Evolutionary conservation across 148 eudicot genomes (phyloP), one percentile per base, ranked within the genome.

Genomic region (Heliosperma pusillum): DNA sequence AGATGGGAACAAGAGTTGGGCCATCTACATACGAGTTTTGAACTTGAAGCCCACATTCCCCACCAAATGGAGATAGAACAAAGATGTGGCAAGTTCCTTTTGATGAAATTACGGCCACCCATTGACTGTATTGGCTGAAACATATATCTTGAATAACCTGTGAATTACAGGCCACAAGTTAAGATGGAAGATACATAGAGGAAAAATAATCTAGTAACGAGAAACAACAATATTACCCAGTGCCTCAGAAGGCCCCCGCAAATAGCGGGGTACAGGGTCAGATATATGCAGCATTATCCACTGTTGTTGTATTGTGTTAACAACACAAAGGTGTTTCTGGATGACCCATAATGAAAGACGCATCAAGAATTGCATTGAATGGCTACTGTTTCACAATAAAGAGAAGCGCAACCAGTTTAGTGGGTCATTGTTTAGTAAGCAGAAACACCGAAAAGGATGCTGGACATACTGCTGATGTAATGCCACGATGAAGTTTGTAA

Each of bases 101-200:
- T 36, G 97, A 88, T 36, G 99, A 92, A 76, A 92, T 85, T 76
- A 95, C 86, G 42, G 97, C 92, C 77, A 95, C 86, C 99, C 99
- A 95, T 77, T 92, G 94, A 83, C 99, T 92, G 74, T 89, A 89
- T 42, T 87, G 88, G 82, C 99, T 95, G 84, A 95, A 95, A 82
- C 96, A 90, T 53, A 95, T 95, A 78, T 92, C 99, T 80, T 95
- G 99, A 76, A 95, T 95, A 52, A 95, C 93, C 99, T 95, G 87
- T 69, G 71, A 67, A 55, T 80, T 10, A 59, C 63, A 69, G 72
- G 62, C 29, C 25, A 65, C 5, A 57, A 70, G 17, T 69, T 36
- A 52, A 47, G 7, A 66, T 10, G 13, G 47, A 60, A 21, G 58
- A 24, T 36, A 53, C 45, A 27, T 27, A 10, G 60, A 29, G 10